Base-by-base conservation (phyloP, 495 filamentous ascomycete species). In the Daldinia caldariorum region DNA sequence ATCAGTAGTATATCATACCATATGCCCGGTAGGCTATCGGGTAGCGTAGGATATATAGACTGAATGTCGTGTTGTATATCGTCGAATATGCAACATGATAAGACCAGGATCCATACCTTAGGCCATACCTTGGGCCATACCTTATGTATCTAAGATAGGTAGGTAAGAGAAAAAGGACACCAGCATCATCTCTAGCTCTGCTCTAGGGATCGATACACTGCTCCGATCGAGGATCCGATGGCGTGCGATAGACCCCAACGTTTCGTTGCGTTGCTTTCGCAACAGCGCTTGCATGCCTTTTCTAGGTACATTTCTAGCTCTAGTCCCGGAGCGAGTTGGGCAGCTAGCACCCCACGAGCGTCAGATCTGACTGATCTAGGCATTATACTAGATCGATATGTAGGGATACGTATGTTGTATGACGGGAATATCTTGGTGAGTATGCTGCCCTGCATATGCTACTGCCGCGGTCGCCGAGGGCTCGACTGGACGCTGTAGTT, bases 211-310 rank as follows among this genome's bases (percentile, higher is more conserved):
- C 7, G 55, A 49, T 61, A 65, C 57, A 64, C 29, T 56, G 69
- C 69, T 72, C 64, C 69, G 69, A 72, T 72, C 61, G 64, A 72
- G 56, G 56, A 55, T 65, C 64, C 64, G 69, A 65, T 68, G 55
- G 64, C 65, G 70, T 68, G 70, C 35, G 57, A 68, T 66, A 55
- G 53, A 69, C 56, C 54, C 54, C 39, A 60, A 63, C 66, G 61
- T 56, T 61, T 68, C 18, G 55, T 63, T 49, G 63, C 32, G 50
- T 67, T 50, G 49, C 60, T 57, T 64, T 47, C 14, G 20, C 20
- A 53, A 53, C 22, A 72, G 49, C 58, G 61, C 61, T 66, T 62
- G 65, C 65, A 69, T 72, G n/a, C n/a, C n/a, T n/a, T n/a, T n/a
- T n/a, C n/a, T n/a, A n/a, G n/a, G n/a, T n/a, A 61, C 65, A 69